These are phyloP conservation scores for Alternaria panax DNA, from an alignment of 2,329 filamentous ascomycete species.

Conservation along the genomic window DNA sequence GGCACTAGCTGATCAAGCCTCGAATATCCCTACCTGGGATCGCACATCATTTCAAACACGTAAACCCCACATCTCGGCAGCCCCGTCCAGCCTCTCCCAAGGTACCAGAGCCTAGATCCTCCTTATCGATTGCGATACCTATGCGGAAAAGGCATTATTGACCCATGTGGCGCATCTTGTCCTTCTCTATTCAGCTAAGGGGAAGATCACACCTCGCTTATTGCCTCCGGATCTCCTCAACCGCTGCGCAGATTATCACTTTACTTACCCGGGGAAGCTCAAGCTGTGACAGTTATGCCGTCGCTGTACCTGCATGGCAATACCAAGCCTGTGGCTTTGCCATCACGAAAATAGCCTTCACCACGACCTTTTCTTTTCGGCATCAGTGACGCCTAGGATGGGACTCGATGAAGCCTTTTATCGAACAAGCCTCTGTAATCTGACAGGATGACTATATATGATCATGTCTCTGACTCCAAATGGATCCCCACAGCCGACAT, in stretches of 20 bases:
- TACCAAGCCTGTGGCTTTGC: background rate
- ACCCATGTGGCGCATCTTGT: background rate
- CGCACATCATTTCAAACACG: background rate
- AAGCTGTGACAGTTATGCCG: background rate
- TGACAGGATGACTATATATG: background rate
- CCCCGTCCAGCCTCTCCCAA: background rate
- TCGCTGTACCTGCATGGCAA: background rate
- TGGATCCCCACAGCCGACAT: background rate
- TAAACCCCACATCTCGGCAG: background rate
- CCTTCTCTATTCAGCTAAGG: background rate
- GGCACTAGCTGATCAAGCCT: background rate
- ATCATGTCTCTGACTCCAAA: background rate
- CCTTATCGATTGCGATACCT: background rate
- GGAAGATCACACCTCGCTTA: background rate
- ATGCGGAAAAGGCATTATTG: background rate
- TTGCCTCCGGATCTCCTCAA: background rate
- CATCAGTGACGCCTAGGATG: background rate
- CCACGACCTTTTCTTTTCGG: background rate
- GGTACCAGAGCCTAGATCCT: background rate
- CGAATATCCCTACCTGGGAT: too few relatives aligned
- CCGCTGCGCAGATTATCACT: background rate
- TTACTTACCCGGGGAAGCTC: background rate
- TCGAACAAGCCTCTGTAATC: background rate
- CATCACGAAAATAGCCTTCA: background rate
- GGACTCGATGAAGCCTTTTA: background rate